Base-by-base conservation (phyloP, 1,139 yeast genomes). In the Zygotorulaspora mrakii region DNA sequence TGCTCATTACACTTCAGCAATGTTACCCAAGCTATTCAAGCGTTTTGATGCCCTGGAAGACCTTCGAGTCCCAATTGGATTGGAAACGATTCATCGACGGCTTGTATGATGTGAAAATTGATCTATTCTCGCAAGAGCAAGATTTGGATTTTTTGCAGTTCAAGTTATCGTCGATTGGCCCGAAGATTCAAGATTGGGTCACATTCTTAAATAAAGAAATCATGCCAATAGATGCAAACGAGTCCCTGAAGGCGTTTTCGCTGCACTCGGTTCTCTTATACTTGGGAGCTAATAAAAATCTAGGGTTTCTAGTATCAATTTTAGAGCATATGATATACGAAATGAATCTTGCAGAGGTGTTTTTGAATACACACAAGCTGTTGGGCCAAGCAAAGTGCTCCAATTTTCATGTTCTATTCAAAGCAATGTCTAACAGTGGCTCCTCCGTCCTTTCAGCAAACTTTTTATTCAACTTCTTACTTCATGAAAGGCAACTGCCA, bases 331-430 rank as follows among this genome's bases (percentile, higher is more conserved):
- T 47, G 30, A 18, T 45, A 8, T 35, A 40, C 17, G 43, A 46
- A 11, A 29, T 21, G 35, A 26, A 37, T 8, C 24, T 17, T 18
- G 16, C 37, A 10, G 31, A 40, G 25, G 34, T 22, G 3, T 43
- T 48, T 5, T 12, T 45, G 18, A 28, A 45, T 33, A 31, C 49
- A 10, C 39, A 34, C 6, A 29, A 26, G 9, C 17, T 48, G 14
- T 32, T 14, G 4, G 41, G 39, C 7, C 23, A 26, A 20, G 22
- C 25, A n/a, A 20, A 33, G 2, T 26, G 35, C 25, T 37, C 44
- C 4, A 47, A 43, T 3, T 47, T 48, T 33, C 52, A 45, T 28
- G 26, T 35, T 11, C 26, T 47, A 18, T 31, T 48, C 33, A 36
- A 40, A 18, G 39, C 49, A 9, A 35, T 42, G 13, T 40, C 47